Evolutionary conservation across 306 rosid species (phyloP).

Genomic region (Astragalus glycyphyllos): DNA sequence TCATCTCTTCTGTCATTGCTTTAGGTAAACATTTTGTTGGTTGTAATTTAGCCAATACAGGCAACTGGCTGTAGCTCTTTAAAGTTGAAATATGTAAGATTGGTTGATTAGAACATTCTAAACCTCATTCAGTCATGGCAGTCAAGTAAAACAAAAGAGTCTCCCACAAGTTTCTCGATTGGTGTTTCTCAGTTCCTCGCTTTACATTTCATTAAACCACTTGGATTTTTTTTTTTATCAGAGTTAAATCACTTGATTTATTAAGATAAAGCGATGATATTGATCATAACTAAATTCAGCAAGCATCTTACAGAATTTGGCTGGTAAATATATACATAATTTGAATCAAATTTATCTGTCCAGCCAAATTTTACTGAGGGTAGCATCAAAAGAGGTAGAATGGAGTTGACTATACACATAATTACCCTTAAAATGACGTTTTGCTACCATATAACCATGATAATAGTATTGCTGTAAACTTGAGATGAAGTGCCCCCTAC

Average conservation of each 20-base stretch:
- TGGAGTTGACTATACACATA: neutral
- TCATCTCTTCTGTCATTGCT: neutral
- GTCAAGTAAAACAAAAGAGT: slow-evolving; percentile 6
- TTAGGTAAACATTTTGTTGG: neutral
- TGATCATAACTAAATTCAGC: neutral
- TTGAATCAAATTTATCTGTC: slow-evolving; percentile 6
- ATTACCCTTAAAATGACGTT: slow-evolving; percentile 2
- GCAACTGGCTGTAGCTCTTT: slow-evolving; percentile 1
- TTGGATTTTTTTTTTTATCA: neutral
- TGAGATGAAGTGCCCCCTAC: slow-evolving; percentile 5
- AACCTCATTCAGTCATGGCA: slow-evolving; percentile 20
- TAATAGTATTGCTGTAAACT: neutral
- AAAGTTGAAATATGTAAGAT: slow-evolving; percentile 9
- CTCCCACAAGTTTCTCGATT: neutral
- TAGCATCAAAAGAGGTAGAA: slow-evolving; percentile 13
- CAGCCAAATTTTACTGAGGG: neutral
- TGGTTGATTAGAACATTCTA: slow-evolving; percentile 26
- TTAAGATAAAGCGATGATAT: slow-evolving; percentile 1
- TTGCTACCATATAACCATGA: slow-evolving; percentile 1
- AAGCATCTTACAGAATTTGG: neutral
- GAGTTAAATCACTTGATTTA: neutral
- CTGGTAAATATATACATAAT: slow-evolving; percentile 2
- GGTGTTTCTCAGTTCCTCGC: neutral
- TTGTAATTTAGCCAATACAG: slow-evolving; percentile 21
- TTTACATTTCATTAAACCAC: neutral